phyloP scores from a whole-genome alignment of 345 rosid species.

The Excoecaria agallocha region DNA sequence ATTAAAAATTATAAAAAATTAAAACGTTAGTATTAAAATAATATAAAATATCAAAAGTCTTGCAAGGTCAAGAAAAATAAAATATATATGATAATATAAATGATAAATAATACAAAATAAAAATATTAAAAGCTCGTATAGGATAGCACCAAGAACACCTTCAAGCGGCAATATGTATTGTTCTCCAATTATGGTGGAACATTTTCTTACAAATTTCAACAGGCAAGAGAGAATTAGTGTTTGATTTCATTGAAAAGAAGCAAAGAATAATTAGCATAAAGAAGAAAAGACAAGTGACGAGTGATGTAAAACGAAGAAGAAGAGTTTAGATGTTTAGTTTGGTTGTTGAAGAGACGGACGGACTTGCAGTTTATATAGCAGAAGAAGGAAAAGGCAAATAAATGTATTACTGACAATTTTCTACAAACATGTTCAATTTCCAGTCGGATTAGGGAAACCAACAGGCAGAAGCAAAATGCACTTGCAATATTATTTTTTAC shows the following conservation, averaged over 20 bases:
- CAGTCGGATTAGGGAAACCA: too few species aligned
- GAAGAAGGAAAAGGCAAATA: slow-evolving; percentile 18
- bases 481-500: too few species aligned
- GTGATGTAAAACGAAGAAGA: slow-evolving; percentile 16
- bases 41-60: slow-evolving; percentile 1
- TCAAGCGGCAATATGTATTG: not conserved
- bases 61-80: slow-evolving; percentile 36
- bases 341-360: slow-evolving; percentile 11
- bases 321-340: not conserved
- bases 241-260: slow-evolving; percentile 19
- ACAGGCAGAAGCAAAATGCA: too few species aligned
- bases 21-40: rapidly evolving
- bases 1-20: rapidly evolving
- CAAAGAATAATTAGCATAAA: not conserved
- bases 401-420: slow-evolving; percentile 24
- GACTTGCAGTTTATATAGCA: slow-evolving; percentile 4
- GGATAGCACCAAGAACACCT: slow-evolving; percentile 43
- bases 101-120: not conserved
- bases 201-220: not conserved
- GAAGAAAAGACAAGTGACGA: slow-evolving; percentile 2
- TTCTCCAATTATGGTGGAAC: not conserved
- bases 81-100: too few species aligned
- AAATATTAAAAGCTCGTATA: slow-evolving; percentile 50
- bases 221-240: not conserved
- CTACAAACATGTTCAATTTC: too few species aligned